Conservation (phyloP, 768 basidiomycete species). For the Termitomyces sp. region DNA sequence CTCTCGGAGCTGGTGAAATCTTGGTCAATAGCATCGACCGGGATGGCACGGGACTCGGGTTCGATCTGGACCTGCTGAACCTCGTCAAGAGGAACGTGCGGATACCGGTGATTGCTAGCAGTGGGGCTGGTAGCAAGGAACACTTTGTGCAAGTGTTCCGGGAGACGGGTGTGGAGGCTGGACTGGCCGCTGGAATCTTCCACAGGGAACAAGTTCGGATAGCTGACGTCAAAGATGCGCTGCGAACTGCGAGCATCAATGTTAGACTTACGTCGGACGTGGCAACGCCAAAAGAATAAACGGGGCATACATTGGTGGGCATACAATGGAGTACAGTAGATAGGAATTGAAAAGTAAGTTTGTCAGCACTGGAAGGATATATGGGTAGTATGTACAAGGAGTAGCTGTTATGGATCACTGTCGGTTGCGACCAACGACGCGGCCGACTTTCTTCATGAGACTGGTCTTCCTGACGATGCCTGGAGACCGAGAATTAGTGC, state of each 20-base stretch:
- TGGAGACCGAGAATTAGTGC: constrained; percentile 24
- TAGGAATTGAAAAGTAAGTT: background rate
- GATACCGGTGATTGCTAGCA: constrained; percentile 93
- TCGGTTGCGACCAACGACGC: constrained; percentile 57
- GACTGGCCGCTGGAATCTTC: constrained; percentile 95
- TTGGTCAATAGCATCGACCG: constrained; percentile 94
- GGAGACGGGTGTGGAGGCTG: constrained; percentile 80
- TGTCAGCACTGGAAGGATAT: constrained; percentile 12
- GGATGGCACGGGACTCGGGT: constrained; percentile 90
- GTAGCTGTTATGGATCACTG: constrained; percentile 18
- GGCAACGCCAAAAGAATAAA: background rate
- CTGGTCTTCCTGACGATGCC: constrained; percentile 70
- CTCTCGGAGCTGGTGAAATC: constrained; percentile 91
- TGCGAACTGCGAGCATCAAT: constrained; percentile 44
- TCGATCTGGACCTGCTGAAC: constrained; percentile 78
- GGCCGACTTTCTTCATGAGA: constrained; percentile 74
- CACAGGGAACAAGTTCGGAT: constrained; percentile 88
- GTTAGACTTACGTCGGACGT: constrained; percentile 24
- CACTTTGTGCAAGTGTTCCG: constrained; percentile 90
- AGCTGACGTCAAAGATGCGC: constrained; percentile 64
- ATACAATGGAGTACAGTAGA: constrained; percentile 7
- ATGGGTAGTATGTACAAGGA: constrained; percentile 9
- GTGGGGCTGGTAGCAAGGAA: constrained; percentile 77
- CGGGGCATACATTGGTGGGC: constrained; percentile 4
- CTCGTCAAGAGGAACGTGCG: constrained; percentile 71